These are phyloP conservation scores for Ceratobasidium theobromae DNA, from an alignment of 1,284 basidiomycete species.

Conservation along the genomic window DNA sequence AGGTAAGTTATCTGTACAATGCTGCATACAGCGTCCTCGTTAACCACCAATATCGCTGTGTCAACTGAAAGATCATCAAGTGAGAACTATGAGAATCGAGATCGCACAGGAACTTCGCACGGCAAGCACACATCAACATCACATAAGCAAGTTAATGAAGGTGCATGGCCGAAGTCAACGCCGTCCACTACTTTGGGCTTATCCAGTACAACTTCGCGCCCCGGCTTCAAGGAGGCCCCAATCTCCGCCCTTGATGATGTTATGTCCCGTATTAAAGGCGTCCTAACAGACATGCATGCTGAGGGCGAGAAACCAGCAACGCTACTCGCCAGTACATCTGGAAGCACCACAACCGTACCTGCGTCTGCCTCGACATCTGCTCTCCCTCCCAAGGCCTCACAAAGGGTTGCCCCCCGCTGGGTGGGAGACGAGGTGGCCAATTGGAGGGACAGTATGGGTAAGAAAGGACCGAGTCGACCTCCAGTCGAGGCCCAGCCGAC, in stretches of 20 bases:
- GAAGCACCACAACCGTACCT: constrained; percentile 37
- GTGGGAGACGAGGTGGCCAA: background rate
- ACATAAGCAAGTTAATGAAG: background rate
- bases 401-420: constrained; percentile 42
- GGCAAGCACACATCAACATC: constrained; percentile 1
- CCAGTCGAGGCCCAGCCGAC: background rate
- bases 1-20: background rate
- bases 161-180: background rate
- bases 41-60: background rate
- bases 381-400: background rate
- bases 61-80: background rate
- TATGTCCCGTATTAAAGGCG: constrained; percentile 87
- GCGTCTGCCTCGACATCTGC: constrained; percentile 36
- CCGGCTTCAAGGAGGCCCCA: constrained; percentile 55
- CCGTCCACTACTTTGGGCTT: background rate
- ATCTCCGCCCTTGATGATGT: constrained; percentile 80
- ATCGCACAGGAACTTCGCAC: constrained; percentile 5
- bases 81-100: background rate
- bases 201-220: constrained; percentile 37
- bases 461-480: background rate
- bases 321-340: constrained; percentile 13
- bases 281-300: constrained; percentile 69
- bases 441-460: constrained; percentile 18
- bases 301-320: constrained; percentile 41
- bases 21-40: background rate